Base-by-base conservation (phyloP, 1,284 basidiomycete species). In the Kalmanozyma brasiliensis region DNA sequence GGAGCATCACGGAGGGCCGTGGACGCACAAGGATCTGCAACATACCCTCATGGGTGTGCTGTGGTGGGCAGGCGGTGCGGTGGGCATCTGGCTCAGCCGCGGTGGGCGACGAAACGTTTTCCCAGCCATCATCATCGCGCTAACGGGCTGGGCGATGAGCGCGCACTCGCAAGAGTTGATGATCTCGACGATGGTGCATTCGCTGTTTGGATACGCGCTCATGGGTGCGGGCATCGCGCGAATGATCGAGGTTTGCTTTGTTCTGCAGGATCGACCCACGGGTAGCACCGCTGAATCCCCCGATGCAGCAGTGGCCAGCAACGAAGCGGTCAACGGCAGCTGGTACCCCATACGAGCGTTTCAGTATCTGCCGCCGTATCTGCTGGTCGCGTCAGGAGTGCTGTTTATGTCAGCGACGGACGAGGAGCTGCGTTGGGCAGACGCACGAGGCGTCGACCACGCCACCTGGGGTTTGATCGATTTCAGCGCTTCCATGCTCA, bases 11-110 rank as follows among this genome's bases (percentile, higher is more conserved):
- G 76, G 78, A 16, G 78, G 73, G 8, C 69, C 74, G 1, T 78
- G 77, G 79, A 91, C 91, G 9, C 90, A 90, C 66, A 94, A 95
- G 82, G 92, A 96, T 80, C 90, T 95, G 90, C 93, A 96, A 78
- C 93, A 96, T 82, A 94, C 92, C 90, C 84, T 82, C 17, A 75
- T 83, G 78, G 73, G 80, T 20, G 77, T 83, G 0, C 46, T 84
- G 0, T 84, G 93, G 94, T 94, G 92, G 92, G 87, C 90, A 23
- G 94, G 94, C 43, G 94, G 94, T 32, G 86, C 90, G 20, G 85
- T 96, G 3, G 94, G 94, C 1, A 90, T 97, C 47, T 92, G 90
- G 83, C 86, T 95, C 13, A 88, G 91, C 17, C 86, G 92, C 46
- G 90, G 91, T 38, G 92, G 93, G 56, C 89, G 90, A 86, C 88